Base-by-base conservation (phyloP, 805 yeast genomes). In the Clavispora carvajalis region DNA sequence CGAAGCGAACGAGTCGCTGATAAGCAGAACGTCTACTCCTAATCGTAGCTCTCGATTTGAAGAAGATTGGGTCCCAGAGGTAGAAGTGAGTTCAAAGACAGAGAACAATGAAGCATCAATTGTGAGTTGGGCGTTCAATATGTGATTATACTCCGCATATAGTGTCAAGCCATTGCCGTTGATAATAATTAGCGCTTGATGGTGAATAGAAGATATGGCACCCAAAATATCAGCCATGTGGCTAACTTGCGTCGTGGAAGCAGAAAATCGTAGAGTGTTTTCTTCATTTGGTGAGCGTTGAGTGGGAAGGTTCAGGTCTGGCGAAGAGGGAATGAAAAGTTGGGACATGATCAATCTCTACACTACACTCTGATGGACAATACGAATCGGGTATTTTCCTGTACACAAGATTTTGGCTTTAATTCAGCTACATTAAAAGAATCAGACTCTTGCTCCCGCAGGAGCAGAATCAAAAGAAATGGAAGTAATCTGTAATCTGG, bases 101-200 rank as follows among this genome's bases (percentile, higher is more conserved):
- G 54, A 46, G 39, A 69, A 69, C 22, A 69, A 47, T 3, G 73
- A 50, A 13, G 67, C 57, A 44, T 69, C 74, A 1, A 69, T 55
- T 13, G 57, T 52, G 17, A 61, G 52, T 40, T 58, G 67, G 22
- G 59, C 64, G 40, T 65, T 67, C 17, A 56, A 33, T 11, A 66
- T 57, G 42, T 66, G 71, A 47, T 69, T 65, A 41, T 55, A 55
- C 38, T 65, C 71, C 5, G 67, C 37, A 40, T 60, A 65, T 17
- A 69, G 38, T 13, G 56, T 48, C 38, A 69, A 49, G 3, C 73
- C 71, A 18, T 51, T 48, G 9, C 57, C 55, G 8, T 55, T 53
- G 21, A 69, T 53, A 22, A 61, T 55, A 49, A 69, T 48, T 31
- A 66, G 47, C 5, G 69, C 73, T 31, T 66, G 65, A 15, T 55